Evolutionary conservation across 768 basidiomycete species (phyloP), one percentile per base, ranked within the genome.

Genomic region (Boletus huronensis): DNA sequence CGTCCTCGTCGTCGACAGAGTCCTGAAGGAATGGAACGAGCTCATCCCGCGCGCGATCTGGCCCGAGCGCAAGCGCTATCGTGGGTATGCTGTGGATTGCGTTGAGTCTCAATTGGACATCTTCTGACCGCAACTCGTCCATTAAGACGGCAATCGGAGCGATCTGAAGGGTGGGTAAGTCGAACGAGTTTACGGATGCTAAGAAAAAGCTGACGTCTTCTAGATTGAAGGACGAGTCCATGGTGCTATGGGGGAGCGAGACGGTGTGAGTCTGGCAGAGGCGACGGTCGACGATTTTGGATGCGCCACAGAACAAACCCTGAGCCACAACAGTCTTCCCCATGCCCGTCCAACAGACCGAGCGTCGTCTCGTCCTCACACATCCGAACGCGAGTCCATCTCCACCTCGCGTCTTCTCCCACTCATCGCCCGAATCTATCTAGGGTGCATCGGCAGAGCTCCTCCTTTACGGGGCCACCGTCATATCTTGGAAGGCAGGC

Each of bases 1-100:
- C 97, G 71, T 99, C 97, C 74, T 99, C 97, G 66, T 99, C 97
- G 72, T 99, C 97, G 61, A 99, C 86, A n/a, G 93, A 95, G 67
- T 99, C 96, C 75, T 94, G 93, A 50, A 99, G 83, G 77, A 99
- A 99, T 1, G 94, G 92, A 58, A 99, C 83, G 62, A 99, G 83
- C 70, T 99, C 97, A 52, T 93, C 90, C 58, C 96, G 84, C 25
- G 95, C 91, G 63, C 97, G 90, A 78, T 95, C 90, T 40, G 93
- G 85, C 6, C 97, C 96, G 48, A 99, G 81, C 17, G 97, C 97
- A 58, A 99, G 82, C 6, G 96, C 96, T 74, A 99, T 99, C 45
- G 97, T 99, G 48, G 94, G 93, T 66, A 99, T 83, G 73, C 95
- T 91, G 73, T 94, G 93, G 60, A 99, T 95, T 57, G 97, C 95